Percentiles rank a stretch among this genome's conserved stretches.
These are phyloP conservation scores for Schizosaccharomyces versatilis DNA, from an alignment of 1,139 yeast species.

Conservation along the genomic window DNA sequence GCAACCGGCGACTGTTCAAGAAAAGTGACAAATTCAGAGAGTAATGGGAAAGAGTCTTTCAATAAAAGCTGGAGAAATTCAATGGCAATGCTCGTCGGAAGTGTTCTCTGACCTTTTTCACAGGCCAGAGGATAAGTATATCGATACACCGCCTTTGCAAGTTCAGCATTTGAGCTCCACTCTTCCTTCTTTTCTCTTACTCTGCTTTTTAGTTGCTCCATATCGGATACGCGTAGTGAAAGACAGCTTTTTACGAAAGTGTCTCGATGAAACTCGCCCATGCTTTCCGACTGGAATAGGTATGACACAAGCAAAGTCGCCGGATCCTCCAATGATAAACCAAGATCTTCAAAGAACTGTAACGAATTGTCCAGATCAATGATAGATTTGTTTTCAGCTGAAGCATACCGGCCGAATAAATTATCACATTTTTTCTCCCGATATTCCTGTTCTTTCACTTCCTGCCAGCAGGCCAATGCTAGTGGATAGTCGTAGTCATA, in stretches of 20 bases:
- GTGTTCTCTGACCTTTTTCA: background rate
- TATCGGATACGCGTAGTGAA: background rate
- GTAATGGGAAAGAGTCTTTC: background rate
- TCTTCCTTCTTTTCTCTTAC: background rate
- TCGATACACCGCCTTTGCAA: background rate
- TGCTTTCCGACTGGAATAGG: background rate
- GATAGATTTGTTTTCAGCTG: background rate
- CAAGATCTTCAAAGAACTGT: background rate
- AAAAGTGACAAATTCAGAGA: slow-evolving; percentile 33
- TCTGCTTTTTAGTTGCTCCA: background rate
- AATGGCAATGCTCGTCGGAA: background rate
- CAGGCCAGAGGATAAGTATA: background rate
- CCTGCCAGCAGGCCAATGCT: background rate
- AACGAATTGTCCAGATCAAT: background rate
- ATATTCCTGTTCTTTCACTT: background rate
- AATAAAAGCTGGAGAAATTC: slow-evolving; percentile 12
- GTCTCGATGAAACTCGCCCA: background rate
- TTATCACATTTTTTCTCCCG: background rate
- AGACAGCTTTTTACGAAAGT: background rate
- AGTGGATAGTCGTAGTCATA: background rate
- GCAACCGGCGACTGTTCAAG: slow-evolving; percentile 18
- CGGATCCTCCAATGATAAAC: background rate
- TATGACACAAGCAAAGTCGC: background rate
- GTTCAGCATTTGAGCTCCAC: background rate
- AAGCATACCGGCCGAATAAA: background rate